These are phyloP conservation scores for Casuarina cunninghamiana DNA, from an alignment of 306 rosid species.

Conservation along the genomic window DNA sequence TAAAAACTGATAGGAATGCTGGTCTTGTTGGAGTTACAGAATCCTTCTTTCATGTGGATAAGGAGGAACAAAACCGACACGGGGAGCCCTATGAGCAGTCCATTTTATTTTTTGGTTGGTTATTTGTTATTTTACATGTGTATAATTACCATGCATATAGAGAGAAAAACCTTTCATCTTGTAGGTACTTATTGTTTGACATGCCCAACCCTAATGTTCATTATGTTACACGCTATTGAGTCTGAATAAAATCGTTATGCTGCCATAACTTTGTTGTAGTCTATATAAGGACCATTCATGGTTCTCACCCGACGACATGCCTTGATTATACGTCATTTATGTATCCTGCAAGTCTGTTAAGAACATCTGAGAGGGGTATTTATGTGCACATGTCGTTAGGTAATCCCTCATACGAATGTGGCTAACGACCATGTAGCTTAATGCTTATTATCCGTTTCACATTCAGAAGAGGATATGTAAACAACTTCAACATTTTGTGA, in stretches of 20 bases:
- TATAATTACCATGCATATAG: not conserved
- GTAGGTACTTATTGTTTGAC: not conserved
- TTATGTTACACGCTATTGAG: not conserved
- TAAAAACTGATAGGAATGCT: conserved; percentile 5
- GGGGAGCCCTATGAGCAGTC: not conserved
- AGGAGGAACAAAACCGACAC: not conserved
- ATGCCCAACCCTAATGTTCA: not conserved
- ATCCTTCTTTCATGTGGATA: conserved; percentile 23
- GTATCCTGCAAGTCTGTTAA: too few species aligned
- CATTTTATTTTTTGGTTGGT: not conserved
- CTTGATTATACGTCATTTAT: too few species aligned
- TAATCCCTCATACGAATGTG: too few species aligned
- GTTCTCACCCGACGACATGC: too few species aligned
- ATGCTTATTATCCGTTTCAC: too few species aligned
- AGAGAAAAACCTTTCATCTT: not conserved
- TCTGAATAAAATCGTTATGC: not conserved
- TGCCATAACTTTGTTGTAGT: too few species aligned
- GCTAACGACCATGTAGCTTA: too few species aligned
- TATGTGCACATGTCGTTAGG: too few species aligned
- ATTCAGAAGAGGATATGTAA: too few species aligned
- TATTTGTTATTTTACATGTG: not conserved
- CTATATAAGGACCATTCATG: too few species aligned
- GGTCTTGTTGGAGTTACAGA: conserved; percentile 4
- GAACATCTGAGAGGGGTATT: too few species aligned
- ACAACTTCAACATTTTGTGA: too few species aligned